Evolutionary conservation across 331 rosid species (phyloP), one percentile per base, ranked within the genome.

Genomic region (Malus hybrid): DNA sequence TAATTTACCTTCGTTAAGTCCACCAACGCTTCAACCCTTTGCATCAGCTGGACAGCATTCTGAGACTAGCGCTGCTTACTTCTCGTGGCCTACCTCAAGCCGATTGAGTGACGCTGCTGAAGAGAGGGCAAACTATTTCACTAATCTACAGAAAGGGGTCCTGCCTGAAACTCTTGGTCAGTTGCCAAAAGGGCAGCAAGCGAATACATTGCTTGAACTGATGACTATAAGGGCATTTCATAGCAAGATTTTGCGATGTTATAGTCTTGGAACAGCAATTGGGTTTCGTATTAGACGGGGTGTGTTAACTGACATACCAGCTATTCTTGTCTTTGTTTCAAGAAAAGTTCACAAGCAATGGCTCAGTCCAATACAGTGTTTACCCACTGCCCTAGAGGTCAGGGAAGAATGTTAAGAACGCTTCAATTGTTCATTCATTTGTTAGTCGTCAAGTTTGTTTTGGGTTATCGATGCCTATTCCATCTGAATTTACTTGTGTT

Each of bases 291-390:
- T 95, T 71, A 86, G 89, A 44, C 85, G 76, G 72, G 99, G 99
- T 6, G 91, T 88, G 74, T 86, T 95, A 69, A 95, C 99, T 8
- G 97, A 90, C 50, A 89, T 92, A 78, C 99, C 99, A 55, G 99
- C 99, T 18, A 95, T 95, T 87, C 92, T 95, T 75, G 99, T 95
- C 48, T 95, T 95, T 80, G 99, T 95, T 85, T 88, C 99, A 67
- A 88, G 99, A 87, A 95, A 95, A 84, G 99, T 95, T 77, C 97
- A 95, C 87, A 95, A 95, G 88, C 97, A 92, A 82, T 95, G 99
- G 99, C 97, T 95, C 74, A 95, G 88, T 57, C 99, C 99, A 48
- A 89, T 95, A 72, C 99, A 95, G 78, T 95, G 99, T 72, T 89
- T 95, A 11, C 99, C 99, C 71, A 89, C 97, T 72, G 97, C 99